A percentile compares a stretch with the other conserved stretches of the same genome.
These are phyloP conservation scores for Oryza meyeriana DNA, from an alignment of 176 grass and related monocot species.

Conservation along the genomic window DNA sequence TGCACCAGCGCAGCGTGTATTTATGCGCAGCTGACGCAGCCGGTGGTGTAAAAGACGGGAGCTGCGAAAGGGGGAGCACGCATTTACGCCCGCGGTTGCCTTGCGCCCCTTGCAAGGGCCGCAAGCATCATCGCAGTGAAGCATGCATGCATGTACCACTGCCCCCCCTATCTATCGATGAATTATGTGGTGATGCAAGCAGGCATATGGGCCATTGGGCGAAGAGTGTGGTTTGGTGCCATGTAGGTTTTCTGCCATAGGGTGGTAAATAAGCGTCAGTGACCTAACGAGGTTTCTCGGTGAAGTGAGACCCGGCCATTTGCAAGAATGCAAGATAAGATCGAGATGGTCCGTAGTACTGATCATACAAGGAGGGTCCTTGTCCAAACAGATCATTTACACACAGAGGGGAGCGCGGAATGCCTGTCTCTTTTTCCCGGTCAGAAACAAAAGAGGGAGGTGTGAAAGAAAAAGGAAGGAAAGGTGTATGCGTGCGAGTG, in stretches of 20 bases:
- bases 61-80: not conserved
- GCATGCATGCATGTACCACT: not conserved
- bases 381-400: not conserved
- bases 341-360: not conserved
- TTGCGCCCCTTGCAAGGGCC: conserved; percentile 3
- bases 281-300: not conserved
- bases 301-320: not conserved
- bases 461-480: not conserved
- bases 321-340: not conserved
- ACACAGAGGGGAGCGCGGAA: not conserved
- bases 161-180: too few species aligned
- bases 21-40: not conserved
- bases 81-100: not conserved
- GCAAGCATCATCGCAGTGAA: not conserved
- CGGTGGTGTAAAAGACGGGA: not conserved
- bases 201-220: too few species aligned
- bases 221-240: not conserved
- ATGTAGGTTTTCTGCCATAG: not conserved
- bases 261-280: not conserved
- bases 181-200: not conserved
- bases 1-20: not conserved
- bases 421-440: not conserved
- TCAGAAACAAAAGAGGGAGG: not conserved
- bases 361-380: not conserved
- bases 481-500: too few species aligned